Evolutionary conservation across 352 stramenopile species (phyloP), one percentile per base, ranked within the genome.

Genomic region (Lagenidium giganteum): DNA sequence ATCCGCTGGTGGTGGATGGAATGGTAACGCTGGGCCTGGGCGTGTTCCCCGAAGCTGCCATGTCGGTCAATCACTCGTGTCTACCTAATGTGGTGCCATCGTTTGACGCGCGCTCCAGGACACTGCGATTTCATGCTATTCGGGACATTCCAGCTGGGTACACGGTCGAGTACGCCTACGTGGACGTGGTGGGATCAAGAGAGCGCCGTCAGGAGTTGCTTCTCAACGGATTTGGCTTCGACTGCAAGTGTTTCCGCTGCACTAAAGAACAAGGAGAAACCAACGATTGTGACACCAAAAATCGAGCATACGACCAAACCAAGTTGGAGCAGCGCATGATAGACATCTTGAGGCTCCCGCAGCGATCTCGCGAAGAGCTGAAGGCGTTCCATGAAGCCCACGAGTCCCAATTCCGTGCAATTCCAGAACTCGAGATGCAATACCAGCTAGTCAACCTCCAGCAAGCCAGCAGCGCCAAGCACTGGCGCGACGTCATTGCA

Each of bases 31-130:
- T 68, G 8, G 72, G 70, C 18, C 35, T 76, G 5, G 75, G 75
- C 0, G n/a, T 88, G 11, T 85, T 88, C 42, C 75, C 72, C 0
- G 70, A 84, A 23, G 76, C 72, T 18, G 70, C 76, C 8, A 86
- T 86, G 72, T 53, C 64, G 12, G 43, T 88, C 33, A 85, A 88
- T 46, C 72, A 88, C 48, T 83, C 72, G 41, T 88, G 76, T 46
- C 13, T 57, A 2, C 76, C 76, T 17, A 86, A 83, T 46, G 69
- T 86, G 27, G 52, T 61, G 14, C 51, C 70, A 9, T 71, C 54
- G 24, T 88, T 84, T 22, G 55, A 86, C 12, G 47, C 59, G 4
- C 28, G 32, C 14, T 72, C 65, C 17, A 61, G 72, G 8, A 66
- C 57, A n/a, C 61, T 88, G 16, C 30, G 49, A 8, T 80, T 84